Percentiles rank a stretch among this genome's conserved stretches.
These are phyloP conservation scores for Panicum virgatum DNA, from an alignment of 202 grass and related monocot genomes.

Conservation along the genomic window DNA sequence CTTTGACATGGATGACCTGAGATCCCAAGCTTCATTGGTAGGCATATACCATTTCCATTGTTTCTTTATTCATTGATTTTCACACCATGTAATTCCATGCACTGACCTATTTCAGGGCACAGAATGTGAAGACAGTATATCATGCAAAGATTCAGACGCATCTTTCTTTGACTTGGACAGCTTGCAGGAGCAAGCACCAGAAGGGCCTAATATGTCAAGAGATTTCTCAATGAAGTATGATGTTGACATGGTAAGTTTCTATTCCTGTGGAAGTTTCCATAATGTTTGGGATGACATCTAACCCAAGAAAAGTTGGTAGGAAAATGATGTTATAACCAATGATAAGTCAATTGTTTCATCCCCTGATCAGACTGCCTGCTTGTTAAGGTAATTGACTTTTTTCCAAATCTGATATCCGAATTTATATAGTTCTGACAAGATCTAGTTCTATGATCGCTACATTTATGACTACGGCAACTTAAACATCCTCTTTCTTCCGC, in stretches of 20 bases:
- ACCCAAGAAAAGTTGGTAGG: slow-evolving; percentile 65
- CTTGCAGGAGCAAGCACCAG: slow-evolving; percentile 56
- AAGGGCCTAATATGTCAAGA: slow-evolving; percentile 39
- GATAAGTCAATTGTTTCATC: slow-evolving; percentile 56
- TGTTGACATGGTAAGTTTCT: slow-evolving; percentile 54
- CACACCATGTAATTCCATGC: slow-evolving; percentile 24
- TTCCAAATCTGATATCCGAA: background rate
- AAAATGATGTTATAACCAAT: slow-evolving; percentile 49
- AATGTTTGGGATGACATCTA: slow-evolving; percentile 38
- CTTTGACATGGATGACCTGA: slow-evolving; percentile 91
- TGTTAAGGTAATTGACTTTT: slow-evolving; percentile 36
- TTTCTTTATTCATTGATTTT: slow-evolving; percentile 29
- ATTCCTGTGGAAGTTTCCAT: slow-evolving; percentile 6
- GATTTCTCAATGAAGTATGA: slow-evolving; percentile 52
- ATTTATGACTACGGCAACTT: background rate
- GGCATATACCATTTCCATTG: slow-evolving; percentile 16
- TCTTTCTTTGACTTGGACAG: slow-evolving; percentile 61
- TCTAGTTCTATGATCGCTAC: slow-evolving; percentile 23
- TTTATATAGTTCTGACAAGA: background rate
- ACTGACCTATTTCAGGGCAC: slow-evolving; percentile 50
- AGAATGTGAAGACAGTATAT: slow-evolving; percentile 64
- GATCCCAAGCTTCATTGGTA: slow-evolving; percentile 85
- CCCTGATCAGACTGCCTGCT: slow-evolving; percentile 42
- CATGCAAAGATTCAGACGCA: slow-evolving; percentile 56
- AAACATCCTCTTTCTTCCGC: background rate